Base-by-base conservation (phyloP, 164 flowering plant species). In the Vitis cinerea region DNA sequence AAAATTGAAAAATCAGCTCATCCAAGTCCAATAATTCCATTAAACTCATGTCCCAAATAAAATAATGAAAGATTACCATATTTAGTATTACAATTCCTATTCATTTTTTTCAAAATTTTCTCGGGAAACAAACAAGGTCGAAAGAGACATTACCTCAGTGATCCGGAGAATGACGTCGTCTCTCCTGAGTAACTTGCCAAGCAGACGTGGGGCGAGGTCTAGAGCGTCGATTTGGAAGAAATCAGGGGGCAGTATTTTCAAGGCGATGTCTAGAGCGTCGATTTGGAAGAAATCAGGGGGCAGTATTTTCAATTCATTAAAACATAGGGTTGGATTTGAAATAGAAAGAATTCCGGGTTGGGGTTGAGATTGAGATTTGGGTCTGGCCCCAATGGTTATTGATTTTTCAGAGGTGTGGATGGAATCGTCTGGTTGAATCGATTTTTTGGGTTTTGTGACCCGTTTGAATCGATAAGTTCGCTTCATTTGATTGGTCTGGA, bases 121-220 rank as follows among this genome's bases (percentile, higher is more conserved):
- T 9, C 15, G 37, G 10, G 67, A 23, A 37, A 16, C 10, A 29
- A 10, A 51, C 10, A 15, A 27, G 16, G 66, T 15, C 14, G 27
- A 14, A 10, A 13, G 14, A 10, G 16, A 14, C 2, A 9, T 61
- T 64, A 95, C 99, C 97, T 96, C 98, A 7, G 98, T 96, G 59
- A 96, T 96, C 82, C 79, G 97, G 64, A 95, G 92, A 79, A 91
- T 86, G 44, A 93, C 98, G 30, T 93, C 89, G 48, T 93, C 97
- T 66, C 85, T 75, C 70, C 85, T 80, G 12, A 96, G 85, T 47
- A 86, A 83, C 87, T 95, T 95, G n/a, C 99, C 99, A 27, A 95
- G 93, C 68, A 95, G 87, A 50, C 90, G 92, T 0, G 98, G 98
- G 11, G 99, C 98, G 37, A 95, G 94, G 52, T 90, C 88, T n/a